A percentile compares a stretch with the other conserved stretches of the same genome.
These are phyloP conservation scores for Diplocarpon mali DNA, from an alignment of 2,329 filamentous ascomycete genomes.

Conservation along the genomic window DNA sequence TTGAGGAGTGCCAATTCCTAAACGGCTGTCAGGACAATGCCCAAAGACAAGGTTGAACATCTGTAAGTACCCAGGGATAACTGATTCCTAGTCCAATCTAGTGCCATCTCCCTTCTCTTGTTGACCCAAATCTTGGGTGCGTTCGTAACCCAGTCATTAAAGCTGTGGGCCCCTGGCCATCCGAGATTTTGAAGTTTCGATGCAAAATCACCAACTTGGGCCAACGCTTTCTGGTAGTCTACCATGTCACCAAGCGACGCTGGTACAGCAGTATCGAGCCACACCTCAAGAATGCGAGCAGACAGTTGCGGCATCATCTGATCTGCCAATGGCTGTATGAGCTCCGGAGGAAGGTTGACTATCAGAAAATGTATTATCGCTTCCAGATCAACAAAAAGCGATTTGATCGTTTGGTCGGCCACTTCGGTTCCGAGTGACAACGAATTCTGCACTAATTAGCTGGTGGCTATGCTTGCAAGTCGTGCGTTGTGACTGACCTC, in stretches of 20 bases:
- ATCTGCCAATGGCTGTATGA: constrained; percentile 50
- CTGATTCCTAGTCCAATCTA: constrained; percentile 62
- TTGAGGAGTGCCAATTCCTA: constrained; percentile 54
- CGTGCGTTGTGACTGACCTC: constrained; percentile 27
- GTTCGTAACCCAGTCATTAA: constrained; percentile 71
- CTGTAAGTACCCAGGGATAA: constrained; percentile 36
- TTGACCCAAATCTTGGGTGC: constrained; percentile 77
- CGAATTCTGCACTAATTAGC: constrained; percentile 28
- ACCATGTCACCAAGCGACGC: constrained; percentile 59
- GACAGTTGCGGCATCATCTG: constrained; percentile 61
- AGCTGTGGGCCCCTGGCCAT: constrained; percentile 50
- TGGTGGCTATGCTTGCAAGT: not conserved
- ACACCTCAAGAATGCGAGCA: constrained; percentile 56
- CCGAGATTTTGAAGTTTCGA: constrained; percentile 47
- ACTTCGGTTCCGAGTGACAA: constrained; percentile 33
- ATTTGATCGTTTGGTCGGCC: constrained; percentile 35
- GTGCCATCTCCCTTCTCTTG: constrained; percentile 67
- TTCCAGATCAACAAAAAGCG: constrained; percentile 44
- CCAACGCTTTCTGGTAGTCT: constrained; percentile 60
- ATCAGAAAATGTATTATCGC: constrained; percentile 41
- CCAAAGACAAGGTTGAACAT: not conserved
- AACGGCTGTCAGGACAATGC: constrained; percentile 10
- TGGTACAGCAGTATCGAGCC: constrained; percentile 70
- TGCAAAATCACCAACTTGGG: constrained; percentile 53
- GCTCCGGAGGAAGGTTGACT: constrained; percentile 39